phyloP scores from a whole-genome alignment of 2,329 filamentous ascomycete genomes.

The Penicillium brasilianum region DNA sequence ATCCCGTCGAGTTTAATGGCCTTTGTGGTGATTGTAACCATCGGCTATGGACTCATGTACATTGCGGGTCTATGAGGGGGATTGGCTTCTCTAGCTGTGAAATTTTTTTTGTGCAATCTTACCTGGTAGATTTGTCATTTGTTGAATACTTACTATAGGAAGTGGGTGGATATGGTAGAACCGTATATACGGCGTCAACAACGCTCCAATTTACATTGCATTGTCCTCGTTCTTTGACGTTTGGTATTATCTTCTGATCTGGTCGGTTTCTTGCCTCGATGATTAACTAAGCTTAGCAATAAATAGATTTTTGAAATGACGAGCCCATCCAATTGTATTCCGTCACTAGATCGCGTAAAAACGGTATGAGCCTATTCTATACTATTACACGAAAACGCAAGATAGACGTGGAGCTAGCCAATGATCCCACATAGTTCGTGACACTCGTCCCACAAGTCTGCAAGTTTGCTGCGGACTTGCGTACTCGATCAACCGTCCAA shows the following conservation, averaged over 20 bases:
- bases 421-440: neutral
- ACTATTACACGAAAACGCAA: neutral
- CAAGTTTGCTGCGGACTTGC: neutral
- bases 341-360: neutral
- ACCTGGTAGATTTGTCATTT: no score
- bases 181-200: neutral
- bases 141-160: neutral
- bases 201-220: neutral
- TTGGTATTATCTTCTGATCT: neutral
- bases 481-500: neutral
- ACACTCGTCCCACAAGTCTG: neutral
- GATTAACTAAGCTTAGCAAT: no score
- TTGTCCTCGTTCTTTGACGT: neutral
- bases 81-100: no score
- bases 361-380: neutral
- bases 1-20: slow-evolving; percentile 84
- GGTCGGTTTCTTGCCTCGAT: neutral
- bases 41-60: slow-evolving; percentile 91
- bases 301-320: neutral
- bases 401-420: neutral
- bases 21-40: slow-evolving; percentile 78
- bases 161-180: neutral
- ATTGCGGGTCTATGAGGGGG: slow-evolving; percentile 65
- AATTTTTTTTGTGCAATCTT: neutral
- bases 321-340: neutral